A percentile compares a stretch with the other conserved stretches of the same genome.
These are phyloP conservation scores for Phytopythium vexans DNA, from an alignment of 352 stramenopile genomes.

Conservation along the genomic window DNA sequence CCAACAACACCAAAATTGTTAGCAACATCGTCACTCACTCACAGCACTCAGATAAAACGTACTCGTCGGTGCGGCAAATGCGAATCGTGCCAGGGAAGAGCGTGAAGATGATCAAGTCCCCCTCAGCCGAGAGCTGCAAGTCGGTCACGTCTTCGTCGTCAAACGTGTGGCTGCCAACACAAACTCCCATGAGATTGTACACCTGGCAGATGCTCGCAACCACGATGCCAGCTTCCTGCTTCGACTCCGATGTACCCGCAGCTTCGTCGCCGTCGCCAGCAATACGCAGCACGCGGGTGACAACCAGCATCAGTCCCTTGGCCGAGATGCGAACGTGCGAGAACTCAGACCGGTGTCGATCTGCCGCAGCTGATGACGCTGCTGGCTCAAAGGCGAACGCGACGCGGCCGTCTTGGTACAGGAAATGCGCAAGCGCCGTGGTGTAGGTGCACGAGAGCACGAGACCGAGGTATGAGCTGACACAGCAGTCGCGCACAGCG, in stretches of 20 bases:
- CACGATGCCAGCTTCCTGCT: slow-evolving; percentile 2
- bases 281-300: slow-evolving; percentile 20
- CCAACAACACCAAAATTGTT: slow-evolving; percentile 2
- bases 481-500: slow-evolving; percentile 50
- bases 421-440: slow-evolving; percentile 60
- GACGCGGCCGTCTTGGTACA: slow-evolving; percentile 71
- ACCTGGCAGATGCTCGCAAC: slow-evolving; percentile 47
- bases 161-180: slow-evolving; percentile 47
- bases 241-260: not conserved
- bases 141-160: slow-evolving; percentile 40
- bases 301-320: slow-evolving; percentile 62
- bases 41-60: slow-evolving; percentile 17
- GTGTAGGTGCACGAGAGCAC: slow-evolving; percentile 58
- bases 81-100: slow-evolving; percentile 40
- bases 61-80: slow-evolving; percentile 82
- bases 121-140: slow-evolving; percentile 62
- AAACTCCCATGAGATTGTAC: slow-evolving; percentile 64
- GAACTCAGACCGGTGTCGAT: slow-evolving; percentile 15
- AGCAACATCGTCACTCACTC: not conserved
- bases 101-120: slow-evolving; percentile 70
- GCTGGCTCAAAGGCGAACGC: slow-evolving; percentile 59
- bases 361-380: slow-evolving; percentile 3
- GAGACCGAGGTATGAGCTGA: slow-evolving; percentile 64
- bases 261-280: not conserved
- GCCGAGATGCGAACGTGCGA: slow-evolving; percentile 42